Evolutionary conservation across 1,284 basidiomycete species (phyloP).

Genomic region (Bondarzewia mesenterica): DNA sequence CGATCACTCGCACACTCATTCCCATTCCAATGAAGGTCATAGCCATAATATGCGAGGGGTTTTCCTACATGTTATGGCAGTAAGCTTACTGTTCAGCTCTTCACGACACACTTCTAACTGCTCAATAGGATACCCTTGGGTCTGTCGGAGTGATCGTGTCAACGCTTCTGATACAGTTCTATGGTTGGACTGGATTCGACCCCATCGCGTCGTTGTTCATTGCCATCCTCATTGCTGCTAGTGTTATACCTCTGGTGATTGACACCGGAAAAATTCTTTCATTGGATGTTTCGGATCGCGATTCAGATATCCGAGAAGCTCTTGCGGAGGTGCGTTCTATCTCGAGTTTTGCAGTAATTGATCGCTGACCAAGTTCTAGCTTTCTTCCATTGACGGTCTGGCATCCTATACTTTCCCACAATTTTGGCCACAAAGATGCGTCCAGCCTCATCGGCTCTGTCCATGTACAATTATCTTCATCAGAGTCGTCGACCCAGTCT

Average conservation of each 20-base stretch:
- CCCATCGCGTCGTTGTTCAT: conserved; percentile 98
- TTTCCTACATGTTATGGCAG: conserved; percentile 88
- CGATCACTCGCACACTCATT: conserved; percentile 41
- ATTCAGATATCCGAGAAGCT: conserved; percentile 61
- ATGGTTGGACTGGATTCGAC: conserved; percentile 99
- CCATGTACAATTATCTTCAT: conserved; percentile 68
- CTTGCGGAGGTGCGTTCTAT: conserved; percentile 59
- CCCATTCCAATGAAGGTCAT: conserved; percentile 67
- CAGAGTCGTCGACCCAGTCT: not conserved
- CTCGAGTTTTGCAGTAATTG: not conserved
- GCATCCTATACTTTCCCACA: conserved; percentile 74
- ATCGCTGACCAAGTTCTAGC: conserved; percentile 24
- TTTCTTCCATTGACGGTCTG: conserved; percentile 66
- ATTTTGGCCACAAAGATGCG: conserved; percentile 96
- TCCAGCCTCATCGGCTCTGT: conserved; percentile 84
- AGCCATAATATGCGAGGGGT: conserved; percentile 99
- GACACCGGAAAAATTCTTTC: conserved; percentile 88
- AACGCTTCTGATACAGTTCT: conserved; percentile 90
- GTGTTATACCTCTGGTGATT: conserved; percentile 90
- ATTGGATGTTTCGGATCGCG: conserved; percentile 74
- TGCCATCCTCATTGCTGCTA: conserved; percentile 89
- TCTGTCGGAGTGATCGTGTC: conserved; percentile 99
- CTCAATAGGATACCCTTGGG: conserved; percentile 69
- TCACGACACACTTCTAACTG: not conserved
- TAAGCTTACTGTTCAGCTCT: conserved; percentile 31